Conservation (phyloP, 345 rosid genomes). For the Camelina sativa region DNA sequence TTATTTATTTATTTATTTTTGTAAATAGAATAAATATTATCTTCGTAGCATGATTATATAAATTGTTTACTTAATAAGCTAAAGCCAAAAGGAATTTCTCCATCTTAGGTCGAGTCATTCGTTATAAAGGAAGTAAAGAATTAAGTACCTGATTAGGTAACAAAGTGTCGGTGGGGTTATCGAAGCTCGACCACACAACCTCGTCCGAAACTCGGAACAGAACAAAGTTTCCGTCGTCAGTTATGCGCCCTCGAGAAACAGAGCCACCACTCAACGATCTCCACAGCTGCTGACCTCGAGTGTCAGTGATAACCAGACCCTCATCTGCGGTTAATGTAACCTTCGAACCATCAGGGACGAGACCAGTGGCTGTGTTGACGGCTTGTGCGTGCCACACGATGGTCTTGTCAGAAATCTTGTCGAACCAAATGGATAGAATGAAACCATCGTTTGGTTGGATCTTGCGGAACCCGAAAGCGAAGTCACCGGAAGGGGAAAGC, state of each 20-base stretch:
- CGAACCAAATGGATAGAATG: constrained; percentile 45
- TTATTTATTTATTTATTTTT: too few relatives aligned
- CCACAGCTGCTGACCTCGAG: constrained; percentile 43
- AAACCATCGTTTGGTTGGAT: constrained; percentile 24
- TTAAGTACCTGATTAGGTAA: constrained; percentile 51
- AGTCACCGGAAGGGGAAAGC: constrained; percentile 38
- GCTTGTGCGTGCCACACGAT: constrained; percentile 37
- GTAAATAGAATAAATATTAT: too few relatives aligned
- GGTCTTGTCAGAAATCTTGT: constrained; percentile 37
- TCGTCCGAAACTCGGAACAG: constrained; percentile 16
- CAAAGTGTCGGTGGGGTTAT: constrained; percentile 59
- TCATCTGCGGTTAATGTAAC: constrained; percentile 47
- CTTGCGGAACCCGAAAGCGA: constrained; percentile 42
- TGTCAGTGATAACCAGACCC: constrained; percentile 48
- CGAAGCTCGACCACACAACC: constrained; percentile 58
- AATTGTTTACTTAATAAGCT: too few relatives aligned
- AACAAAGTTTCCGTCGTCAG: constrained; percentile 62
- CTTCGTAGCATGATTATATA: background rate
- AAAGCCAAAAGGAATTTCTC: too few relatives aligned
- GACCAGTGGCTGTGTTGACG: constrained; percentile 16
- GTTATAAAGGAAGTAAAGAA: too few relatives aligned
- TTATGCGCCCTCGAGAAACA: constrained; percentile 52
- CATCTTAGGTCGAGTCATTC: too few relatives aligned
- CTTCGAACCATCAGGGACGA: constrained; percentile 48
- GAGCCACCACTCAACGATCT: constrained; percentile 20